Base-by-base conservation (phyloP, 2,329 filamentous ascomycete genomes). In the Claviceps cyperi region DNA sequence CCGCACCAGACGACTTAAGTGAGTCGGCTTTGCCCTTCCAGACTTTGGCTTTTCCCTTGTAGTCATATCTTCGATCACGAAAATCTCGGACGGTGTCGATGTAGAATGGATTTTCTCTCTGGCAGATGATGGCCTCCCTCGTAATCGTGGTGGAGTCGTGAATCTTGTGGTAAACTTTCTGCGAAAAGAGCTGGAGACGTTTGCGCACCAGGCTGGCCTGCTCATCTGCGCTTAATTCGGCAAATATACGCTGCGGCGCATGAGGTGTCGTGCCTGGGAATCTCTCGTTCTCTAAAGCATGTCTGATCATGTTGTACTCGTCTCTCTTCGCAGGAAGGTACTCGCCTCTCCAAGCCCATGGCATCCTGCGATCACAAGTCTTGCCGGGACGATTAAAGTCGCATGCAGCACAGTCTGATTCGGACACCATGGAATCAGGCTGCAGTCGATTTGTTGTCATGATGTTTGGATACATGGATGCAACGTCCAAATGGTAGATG, bases 81-180 rank as follows among this genome's bases (percentile, higher is more conserved):
- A 98, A 98, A 66, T 92, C 84, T 60, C 86, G 84, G 48, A 98
- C 92, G 0, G 92, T 98, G 62, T 98, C 80, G 59, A 98, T 91
- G 61, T 98, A 98, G 65, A 98, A 98, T 0, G 92, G 92, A 54
- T 98, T 98, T 63, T 98, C 92, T 55, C 92, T 80, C 63, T 98
- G 92, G 61, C 92, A 98, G 60, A 98, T 97, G 62, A 98, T 96
- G 11, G 94, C 92, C 65, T 98, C 92, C 49, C 90, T 81, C 54
- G 92, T 84, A 52, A 94, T 92, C 0, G 87, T 97, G 47, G 84
- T 94, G 13, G 86, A 85, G 54, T 97, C 92, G 65, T 94, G 90
- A 52, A 98, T 97, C 66, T 97, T 98, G 75, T 98, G 92, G 63
- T 98, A 98, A 55, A 98, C 94, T 69, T 98, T 98, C 66, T 97